Evolutionary conservation across 2,329 filamentous ascomycete genomes (phyloP).

Genomic region (Sporothrix brasiliensis): DNA sequence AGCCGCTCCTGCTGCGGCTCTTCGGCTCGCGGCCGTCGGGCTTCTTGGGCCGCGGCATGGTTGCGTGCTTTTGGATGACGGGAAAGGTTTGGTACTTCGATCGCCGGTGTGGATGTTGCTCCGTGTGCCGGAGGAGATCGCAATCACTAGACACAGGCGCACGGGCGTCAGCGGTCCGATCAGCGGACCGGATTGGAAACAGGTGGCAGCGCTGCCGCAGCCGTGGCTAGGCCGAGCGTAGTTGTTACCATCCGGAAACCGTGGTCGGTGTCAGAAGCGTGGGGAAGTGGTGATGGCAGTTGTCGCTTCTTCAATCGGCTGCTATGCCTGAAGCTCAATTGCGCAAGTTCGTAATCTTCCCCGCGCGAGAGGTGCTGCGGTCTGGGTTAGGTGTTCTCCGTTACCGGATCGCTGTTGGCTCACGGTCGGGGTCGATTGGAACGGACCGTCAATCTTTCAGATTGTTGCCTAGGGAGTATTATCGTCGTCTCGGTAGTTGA

Average conservation of each 20-base stretch:
- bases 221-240: constrained; percentile 32
- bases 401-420: neutral
- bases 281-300: neutral
- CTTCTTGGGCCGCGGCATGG: constrained; percentile 68
- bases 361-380: constrained; percentile 9
- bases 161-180: neutral
- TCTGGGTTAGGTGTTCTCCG: neutral
- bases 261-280: neutral
- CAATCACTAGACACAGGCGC: neutral
- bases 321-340: neutral
- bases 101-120: neutral
- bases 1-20: constrained; percentile 67
- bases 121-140: neutral
- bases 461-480: neutral
- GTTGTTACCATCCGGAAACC: constrained; percentile 20
- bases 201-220: constrained; percentile 25
- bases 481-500: neutral
- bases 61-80: neutral
- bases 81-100: neutral
- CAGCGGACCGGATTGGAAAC: neutral
- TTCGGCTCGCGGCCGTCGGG: constrained; percentile 66
- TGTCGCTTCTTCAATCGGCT: neutral
- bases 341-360: neutral
- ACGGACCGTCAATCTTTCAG: neutral
- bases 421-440: too few relatives aligned